These are phyloP conservation scores for Penicillium paradoxum DNA, from an alignment of 495 filamentous ascomycete genomes.

Conservation along the genomic window DNA sequence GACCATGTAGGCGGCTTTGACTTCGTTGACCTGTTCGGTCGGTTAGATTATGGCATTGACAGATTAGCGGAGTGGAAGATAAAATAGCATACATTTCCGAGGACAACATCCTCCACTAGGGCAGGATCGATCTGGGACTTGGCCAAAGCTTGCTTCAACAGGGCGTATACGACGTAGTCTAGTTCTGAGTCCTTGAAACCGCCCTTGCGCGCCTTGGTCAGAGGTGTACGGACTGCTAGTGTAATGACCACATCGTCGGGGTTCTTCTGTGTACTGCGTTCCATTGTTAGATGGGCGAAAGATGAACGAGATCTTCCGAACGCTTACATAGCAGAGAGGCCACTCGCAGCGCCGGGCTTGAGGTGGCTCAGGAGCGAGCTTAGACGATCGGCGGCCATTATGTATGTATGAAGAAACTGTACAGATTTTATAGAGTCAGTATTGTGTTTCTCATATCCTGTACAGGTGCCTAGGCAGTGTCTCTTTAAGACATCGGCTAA, in stretches of 20 bases:
- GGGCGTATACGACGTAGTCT: constrained; percentile 74
- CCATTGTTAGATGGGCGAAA: constrained; percentile 5
- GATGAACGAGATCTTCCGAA: not conserved
- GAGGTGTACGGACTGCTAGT: constrained; percentile 69
- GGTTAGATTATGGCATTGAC: not conserved
- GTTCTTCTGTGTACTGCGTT: constrained; percentile 77
- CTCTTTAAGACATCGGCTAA: not conserved
- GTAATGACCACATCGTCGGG: constrained; percentile 96
- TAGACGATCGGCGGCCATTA: constrained; percentile 82
- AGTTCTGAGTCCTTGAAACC: constrained; percentile 93
- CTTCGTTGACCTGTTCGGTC: constrained; percentile 68
- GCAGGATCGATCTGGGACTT: constrained; percentile 75
- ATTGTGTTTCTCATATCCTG: not conserved
- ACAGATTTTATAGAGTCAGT: not conserved
- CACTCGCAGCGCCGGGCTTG: constrained; percentile 53
- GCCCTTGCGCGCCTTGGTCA: constrained; percentile 75
- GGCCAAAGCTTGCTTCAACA: constrained; percentile 69
- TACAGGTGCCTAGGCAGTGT: too few relatives aligned
- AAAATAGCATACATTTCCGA: constrained; percentile 69
- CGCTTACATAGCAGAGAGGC: constrained; percentile 69
- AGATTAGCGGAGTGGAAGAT: too few relatives aligned
- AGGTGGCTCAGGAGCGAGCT: constrained; percentile 85
- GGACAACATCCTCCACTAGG: constrained; percentile 84
- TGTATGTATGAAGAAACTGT: constrained; percentile 20
- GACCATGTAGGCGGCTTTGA: constrained; percentile 82